A percentile compares a stretch with the other conserved stretches of the same genome.
Evolutionary conservation across 768 basidiomycete species (phyloP).

Genomic region (Mycena galericulata): DNA sequence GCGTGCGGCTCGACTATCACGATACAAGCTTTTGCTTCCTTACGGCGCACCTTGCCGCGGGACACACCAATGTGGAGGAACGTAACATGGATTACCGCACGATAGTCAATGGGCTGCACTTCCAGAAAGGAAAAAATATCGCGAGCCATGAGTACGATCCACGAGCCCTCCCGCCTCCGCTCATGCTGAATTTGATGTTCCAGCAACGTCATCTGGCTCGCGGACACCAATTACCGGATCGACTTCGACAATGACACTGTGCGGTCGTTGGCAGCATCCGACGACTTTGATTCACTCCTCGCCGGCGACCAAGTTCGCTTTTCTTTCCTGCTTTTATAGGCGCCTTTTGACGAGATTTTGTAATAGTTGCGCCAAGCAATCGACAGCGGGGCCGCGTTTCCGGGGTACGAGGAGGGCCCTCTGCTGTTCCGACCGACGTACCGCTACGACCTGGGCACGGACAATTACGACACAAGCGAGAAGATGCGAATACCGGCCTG

Average conservation of each 20-base stretch:
- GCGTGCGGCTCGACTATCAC: constrained; percentile 90
- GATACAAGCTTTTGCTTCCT: constrained; percentile 96
- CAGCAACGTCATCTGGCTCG: constrained; percentile 94
- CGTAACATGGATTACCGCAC: constrained; percentile 94
- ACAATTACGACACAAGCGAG: constrained; percentile 94
- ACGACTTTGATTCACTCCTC: constrained; percentile 80
- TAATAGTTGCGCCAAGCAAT: constrained; percentile 79
- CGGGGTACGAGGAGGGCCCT: constrained; percentile 89
- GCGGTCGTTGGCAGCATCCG: constrained; percentile 69
- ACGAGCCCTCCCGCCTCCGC: neutral
- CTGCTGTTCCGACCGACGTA: constrained; percentile 95
- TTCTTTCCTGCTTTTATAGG: neutral
- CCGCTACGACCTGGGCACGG: constrained; percentile 86
- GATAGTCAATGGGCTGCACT: constrained; percentile 85
- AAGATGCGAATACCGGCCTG: constrained; percentile 97
- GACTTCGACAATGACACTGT: constrained; percentile 87
- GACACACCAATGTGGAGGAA: constrained; percentile 90
- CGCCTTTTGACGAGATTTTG: constrained; percentile 18
- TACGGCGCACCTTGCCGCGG: constrained; percentile 97
- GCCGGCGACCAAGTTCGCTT: constrained; percentile 85
- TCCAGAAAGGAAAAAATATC: constrained; percentile 90
- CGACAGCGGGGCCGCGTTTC: constrained; percentile 78
- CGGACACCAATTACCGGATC: constrained; percentile 96
- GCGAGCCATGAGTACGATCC: constrained; percentile 86
- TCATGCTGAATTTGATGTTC: neutral